Conservation (phyloP, 768 basidiomycete genomes). For the Rhodotorula taiwanensis region DNA sequence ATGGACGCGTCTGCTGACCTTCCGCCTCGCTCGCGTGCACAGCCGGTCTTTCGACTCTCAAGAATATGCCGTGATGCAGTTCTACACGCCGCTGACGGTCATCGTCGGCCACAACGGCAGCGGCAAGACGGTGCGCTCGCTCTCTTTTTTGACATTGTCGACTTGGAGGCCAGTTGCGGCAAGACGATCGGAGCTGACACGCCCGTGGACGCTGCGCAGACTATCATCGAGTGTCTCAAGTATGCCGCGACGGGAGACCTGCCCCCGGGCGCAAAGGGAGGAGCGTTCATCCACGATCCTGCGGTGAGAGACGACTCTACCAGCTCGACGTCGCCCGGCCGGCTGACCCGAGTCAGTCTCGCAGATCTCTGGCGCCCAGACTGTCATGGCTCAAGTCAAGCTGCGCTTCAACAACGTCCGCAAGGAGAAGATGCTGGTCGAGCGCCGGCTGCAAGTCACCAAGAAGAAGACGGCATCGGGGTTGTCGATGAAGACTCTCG, state of each 20-base stretch:
- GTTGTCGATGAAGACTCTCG: conserved; percentile 94
- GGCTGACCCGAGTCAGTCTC: too few relatives aligned
- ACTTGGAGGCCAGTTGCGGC: neutral
- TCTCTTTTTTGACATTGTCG: neutral
- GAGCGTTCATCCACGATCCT: conserved; percentile 97
- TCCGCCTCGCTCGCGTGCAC: neutral
- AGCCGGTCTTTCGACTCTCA: conserved; percentile 98
- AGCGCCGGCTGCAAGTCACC: conserved; percentile 83
- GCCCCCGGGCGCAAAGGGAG: conserved; percentile 92
- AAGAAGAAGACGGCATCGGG: conserved; percentile 70
- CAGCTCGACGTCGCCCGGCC: too few relatives aligned
- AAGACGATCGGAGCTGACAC: neutral
- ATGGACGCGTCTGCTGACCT: too few relatives aligned
- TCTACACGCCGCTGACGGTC: conserved; percentile 94
- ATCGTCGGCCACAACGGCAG: conserved; percentile 98
- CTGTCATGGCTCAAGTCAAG: conserved; percentile 97
- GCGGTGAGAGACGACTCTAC: too few relatives aligned
- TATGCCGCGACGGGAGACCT: conserved; percentile 98
- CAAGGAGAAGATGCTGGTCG: conserved; percentile 79
- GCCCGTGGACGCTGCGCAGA: conserved; percentile 50
- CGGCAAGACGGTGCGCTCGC: conserved; percentile 67
- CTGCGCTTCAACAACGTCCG: conserved; percentile 85
- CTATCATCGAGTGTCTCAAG: conserved; percentile 98
- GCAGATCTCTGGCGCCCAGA: conserved; percentile 92
- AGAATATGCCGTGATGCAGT: conserved; percentile 83